Evolutionary conservation across 768 basidiomycete genomes (phyloP).

Genomic region (Thelephora ganbajun): DNA sequence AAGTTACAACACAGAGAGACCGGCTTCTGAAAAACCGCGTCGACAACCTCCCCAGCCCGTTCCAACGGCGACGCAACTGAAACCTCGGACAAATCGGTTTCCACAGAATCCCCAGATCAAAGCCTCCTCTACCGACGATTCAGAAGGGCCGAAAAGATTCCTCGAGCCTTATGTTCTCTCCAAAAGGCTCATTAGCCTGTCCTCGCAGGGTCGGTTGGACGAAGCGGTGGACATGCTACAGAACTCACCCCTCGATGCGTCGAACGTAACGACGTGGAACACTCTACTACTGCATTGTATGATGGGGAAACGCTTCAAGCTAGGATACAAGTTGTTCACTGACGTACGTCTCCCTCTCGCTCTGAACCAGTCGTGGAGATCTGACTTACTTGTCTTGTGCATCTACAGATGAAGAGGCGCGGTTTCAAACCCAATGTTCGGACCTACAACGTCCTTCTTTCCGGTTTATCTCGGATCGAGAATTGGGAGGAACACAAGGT

Average conservation of each 20-base stretch:
- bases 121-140: too few relatives aligned
- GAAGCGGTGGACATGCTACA: conserved; percentile 55
- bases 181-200: conserved; percentile 40
- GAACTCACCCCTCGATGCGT: conserved; percentile 55
- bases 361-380: conserved; percentile 6
- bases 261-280: conserved; percentile 70
- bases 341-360: conserved; percentile 38
- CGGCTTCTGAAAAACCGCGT: too few relatives aligned
- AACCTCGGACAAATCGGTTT: too few relatives aligned
- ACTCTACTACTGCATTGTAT: conserved; percentile 57
- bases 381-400: conserved; percentile 2
- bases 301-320: conserved; percentile 38
- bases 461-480: conserved; percentile 43
- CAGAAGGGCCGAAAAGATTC: conserved; percentile 12
- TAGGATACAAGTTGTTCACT: conserved; percentile 50
- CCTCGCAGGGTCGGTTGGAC: conserved; percentile 39
- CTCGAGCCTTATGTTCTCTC: conserved; percentile 56
- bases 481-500: conserved; percentile 45
- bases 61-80: too few relatives aligned
- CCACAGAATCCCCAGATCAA: too few relatives aligned
- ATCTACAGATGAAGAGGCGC: conserved; percentile 67
- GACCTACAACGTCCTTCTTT: conserved; percentile 59
- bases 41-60: too few relatives aligned
- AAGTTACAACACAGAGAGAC: too few relatives aligned
- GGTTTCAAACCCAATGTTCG: conserved; percentile 54